Evolutionary conservation across 2,329 filamentous ascomycete genomes (phyloP), one percentile per base, ranked within the genome.

Genomic region (Neopestalotiopsis clavispora): DNA sequence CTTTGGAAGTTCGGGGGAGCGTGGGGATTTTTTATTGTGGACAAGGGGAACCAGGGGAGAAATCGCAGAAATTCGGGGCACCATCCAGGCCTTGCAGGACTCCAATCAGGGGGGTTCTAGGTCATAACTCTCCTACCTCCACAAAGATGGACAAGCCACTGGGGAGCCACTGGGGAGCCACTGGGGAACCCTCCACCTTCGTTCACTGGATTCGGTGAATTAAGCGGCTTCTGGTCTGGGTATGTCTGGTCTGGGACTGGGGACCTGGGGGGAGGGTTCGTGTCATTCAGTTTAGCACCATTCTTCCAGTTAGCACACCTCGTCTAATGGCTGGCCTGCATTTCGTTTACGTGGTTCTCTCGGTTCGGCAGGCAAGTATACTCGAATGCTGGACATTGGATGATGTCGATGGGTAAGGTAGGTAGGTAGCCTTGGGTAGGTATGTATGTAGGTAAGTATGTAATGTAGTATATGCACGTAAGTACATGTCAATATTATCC

Each of bases 11-110:
- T 52, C 38, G 28, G n/a, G 66, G 57, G 66, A 60, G 42, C 66
- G 66, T 62, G 66, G 66, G 59, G 59, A 57, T 49, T 62, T 67
- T 67, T 67, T 52, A 62, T 67, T 67, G 66, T 67, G 66, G 66
- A 58, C 66, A 67, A 62, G 59, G 59, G 45, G 45, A 52, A 10
- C 34, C 34, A 38, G 34, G 34, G 34, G 34, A 10, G 10, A 10
- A 38, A 34, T 20, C 40, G 34, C 6, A 10, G 10, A 10, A 38
- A 34, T 20, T 62, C 30, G 59, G 59, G 59, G 34, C 30, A 20
- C 34, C 28, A 32, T 14, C 45, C 45, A 52, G 34, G 34, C 34
- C 45, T 52, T 17, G 45, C 45, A 52, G n/a, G 45, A 9, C 45
- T 7, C 45, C 45, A 52, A 52, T 52, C 34, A 52, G 45, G 45